phyloP scores from a whole-genome alignment of 2,329 filamentous ascomycete genomes.

The Alternaria burnsii region DNA sequence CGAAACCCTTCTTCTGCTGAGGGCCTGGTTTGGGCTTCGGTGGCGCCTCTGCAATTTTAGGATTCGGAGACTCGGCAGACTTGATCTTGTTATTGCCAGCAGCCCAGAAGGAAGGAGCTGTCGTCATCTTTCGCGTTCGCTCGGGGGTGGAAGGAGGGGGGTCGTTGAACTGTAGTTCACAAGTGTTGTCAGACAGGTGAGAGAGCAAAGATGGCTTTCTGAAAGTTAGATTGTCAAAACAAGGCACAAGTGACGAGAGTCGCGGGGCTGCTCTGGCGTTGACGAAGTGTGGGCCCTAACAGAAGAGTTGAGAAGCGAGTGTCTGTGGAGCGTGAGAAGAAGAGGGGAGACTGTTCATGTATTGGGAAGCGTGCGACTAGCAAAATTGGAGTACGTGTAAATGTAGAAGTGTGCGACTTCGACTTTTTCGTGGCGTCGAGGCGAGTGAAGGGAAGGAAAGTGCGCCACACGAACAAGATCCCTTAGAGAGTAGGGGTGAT shows the following conservation, averaged over 20 bases:
- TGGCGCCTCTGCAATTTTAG: slow-evolving; percentile 2
- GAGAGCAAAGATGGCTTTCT: neutral
- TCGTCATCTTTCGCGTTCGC: neutral
- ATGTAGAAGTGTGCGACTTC: neutral
- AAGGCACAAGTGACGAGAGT: neutral
- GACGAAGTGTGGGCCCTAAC: neutral
- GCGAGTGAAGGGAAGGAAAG: slow-evolving; percentile 10
- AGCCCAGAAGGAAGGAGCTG: slow-evolving; percentile 12
- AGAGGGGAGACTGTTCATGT: neutral
- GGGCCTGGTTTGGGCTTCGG: neutral
- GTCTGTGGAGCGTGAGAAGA: neutral
- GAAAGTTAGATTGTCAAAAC: neutral
- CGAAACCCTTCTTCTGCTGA: slow-evolving; percentile 10
- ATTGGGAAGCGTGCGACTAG: neutral
- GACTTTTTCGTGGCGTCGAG: slow-evolving; percentile 1
- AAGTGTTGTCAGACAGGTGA: neutral
- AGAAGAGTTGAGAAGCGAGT: neutral
- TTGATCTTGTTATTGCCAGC: slow-evolving; percentile 10
- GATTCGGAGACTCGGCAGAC: neutral
- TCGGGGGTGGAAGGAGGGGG: neutral
- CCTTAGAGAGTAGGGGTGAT: neutral
- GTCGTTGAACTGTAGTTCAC: neutral
- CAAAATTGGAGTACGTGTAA: neutral
- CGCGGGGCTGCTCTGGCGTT: neutral
- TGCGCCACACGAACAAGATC: neutral